Evolutionary conservation across 192 early-diverging fungal species (phyloP).

Genomic region (Coemansia sp.): DNA sequence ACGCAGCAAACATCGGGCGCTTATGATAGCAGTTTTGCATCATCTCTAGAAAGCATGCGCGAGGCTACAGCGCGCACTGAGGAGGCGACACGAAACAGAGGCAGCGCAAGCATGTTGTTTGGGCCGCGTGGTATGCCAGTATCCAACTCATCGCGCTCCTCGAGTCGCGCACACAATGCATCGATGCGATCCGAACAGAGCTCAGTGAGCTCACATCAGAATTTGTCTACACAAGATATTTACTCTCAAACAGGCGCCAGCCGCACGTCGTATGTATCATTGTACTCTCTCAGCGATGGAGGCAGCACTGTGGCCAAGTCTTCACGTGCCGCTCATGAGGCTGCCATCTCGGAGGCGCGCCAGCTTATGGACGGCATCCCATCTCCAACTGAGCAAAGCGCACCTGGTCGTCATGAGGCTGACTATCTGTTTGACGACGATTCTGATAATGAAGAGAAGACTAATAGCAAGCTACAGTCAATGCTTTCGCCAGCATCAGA

Average conservation of each 20-base stretch:
- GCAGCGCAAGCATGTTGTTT: conserved; percentile 51
- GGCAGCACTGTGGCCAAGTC: conserved; percentile 15
- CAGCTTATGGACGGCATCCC: conserved; percentile 50
- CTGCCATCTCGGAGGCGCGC: conserved; percentile 43
- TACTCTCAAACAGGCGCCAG: conserved; percentile 12
- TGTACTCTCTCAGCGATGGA: conserved; percentile 40
- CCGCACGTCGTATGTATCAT: conserved; percentile 33
- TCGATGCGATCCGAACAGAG: conserved; percentile 17
- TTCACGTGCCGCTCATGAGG: conserved; percentile 30
- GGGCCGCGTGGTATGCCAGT: conserved; percentile 52
- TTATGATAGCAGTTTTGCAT: conserved; percentile 35
- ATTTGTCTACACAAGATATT: conserved; percentile 1
- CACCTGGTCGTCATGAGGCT: conserved; percentile 27
- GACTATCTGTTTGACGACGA: conserved; percentile 52
- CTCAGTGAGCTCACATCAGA: conserved; percentile 15
- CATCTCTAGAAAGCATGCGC: conserved; percentile 54
- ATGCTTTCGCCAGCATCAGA: conserved; percentile 47
- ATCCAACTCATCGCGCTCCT: conserved; percentile 19
- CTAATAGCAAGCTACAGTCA: conserved; percentile 24
- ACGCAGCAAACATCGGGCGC: conserved; percentile 5
- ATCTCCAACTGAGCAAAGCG: conserved; percentile 35
- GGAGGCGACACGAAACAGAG: conserved; percentile 20
- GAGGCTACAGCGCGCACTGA: conserved; percentile 38
- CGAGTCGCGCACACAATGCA: conserved; percentile 26
- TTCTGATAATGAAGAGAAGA: conserved; percentile 21